Percentiles rank a stretch among this genome's conserved stretches.
Evolutionary conservation across 2,329 filamentous ascomycete genomes (phyloP).

Genomic region (Talaromyces piceae): DNA sequence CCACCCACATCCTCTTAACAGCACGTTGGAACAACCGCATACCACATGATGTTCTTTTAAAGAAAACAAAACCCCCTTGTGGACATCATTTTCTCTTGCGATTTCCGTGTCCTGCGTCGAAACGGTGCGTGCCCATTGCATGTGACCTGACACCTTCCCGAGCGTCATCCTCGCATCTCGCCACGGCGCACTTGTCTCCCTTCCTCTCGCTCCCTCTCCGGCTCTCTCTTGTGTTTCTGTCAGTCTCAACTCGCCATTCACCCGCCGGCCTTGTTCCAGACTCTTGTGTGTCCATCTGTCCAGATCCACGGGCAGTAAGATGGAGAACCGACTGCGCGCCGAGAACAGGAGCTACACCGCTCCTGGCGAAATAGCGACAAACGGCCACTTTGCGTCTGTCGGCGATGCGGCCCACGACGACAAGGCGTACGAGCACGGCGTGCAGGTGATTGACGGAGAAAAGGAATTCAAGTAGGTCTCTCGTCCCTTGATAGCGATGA

Average conservation of each 20-base stretch:
- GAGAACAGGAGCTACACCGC: slow-evolving; percentile 24
- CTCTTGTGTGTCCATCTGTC: neutral
- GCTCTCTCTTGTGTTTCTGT: too few relatives aligned
- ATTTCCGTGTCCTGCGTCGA: neutral
- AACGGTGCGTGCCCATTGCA: slow-evolving; percentile 3
- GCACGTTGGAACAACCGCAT: too few relatives aligned
- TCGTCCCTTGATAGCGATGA: too few relatives aligned
- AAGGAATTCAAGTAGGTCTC: slow-evolving; percentile 85
- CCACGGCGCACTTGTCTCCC: slow-evolving; percentile 6
- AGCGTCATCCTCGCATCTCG: slow-evolving; percentile 7
- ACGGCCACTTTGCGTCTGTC: slow-evolving; percentile 40
- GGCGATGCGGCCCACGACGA: slow-evolving; percentile 29
- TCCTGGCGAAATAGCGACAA: slow-evolving; percentile 34
- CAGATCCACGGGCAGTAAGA: neutral
- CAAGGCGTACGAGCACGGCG: slow-evolving; percentile 71
- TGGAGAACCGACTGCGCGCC: slow-evolving; percentile 12
- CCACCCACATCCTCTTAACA: too few relatives aligned
- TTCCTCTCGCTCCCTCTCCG: neutral
- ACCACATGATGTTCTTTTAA: neutral
- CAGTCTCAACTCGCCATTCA: neutral
- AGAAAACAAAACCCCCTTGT: neutral
- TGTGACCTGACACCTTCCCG: slow-evolving; percentile 11
- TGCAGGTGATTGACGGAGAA: slow-evolving; percentile 93
- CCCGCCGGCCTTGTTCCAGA: neutral
- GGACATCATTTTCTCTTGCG: neutral